Evolutionary conservation across 2,329 filamentous ascomycete species (phyloP).

Genomic region (Cryphonectria naterciae): DNA sequence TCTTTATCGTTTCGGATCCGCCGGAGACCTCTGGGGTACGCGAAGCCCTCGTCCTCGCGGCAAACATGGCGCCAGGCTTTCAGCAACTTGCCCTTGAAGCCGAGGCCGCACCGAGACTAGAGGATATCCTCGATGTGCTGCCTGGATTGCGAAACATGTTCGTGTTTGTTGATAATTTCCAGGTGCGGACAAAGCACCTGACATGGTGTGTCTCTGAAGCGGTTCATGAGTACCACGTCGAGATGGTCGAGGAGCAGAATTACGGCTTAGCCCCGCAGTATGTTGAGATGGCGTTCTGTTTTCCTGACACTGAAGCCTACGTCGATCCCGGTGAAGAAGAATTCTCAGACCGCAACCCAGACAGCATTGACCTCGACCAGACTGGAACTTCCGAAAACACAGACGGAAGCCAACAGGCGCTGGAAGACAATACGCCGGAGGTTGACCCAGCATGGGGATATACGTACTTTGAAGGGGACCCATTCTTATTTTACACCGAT

Average conservation of each 20-base stretch:
- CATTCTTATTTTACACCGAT: background rate
- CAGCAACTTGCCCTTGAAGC: background rate
- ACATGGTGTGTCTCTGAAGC: slow-evolving; percentile 41
- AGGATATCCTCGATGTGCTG: slow-evolving; percentile 8
- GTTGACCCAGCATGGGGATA: background rate
- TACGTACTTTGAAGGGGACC: background rate
- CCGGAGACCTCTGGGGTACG: background rate
- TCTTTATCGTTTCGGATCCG: slow-evolving; percentile 33
- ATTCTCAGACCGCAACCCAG: slow-evolving; percentile 23
- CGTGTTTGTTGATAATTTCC: background rate
- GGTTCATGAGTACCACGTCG: slow-evolving; percentile 35
- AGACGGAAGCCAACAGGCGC: background rate
- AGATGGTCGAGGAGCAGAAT: slow-evolving; percentile 33
- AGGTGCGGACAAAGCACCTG: slow-evolving; percentile 18
- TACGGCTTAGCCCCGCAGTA: slow-evolving; percentile 28
- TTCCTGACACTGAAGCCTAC: slow-evolving; percentile 40
- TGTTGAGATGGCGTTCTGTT: slow-evolving; percentile 36
- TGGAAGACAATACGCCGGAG: background rate
- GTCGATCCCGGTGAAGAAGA: slow-evolving; percentile 37
- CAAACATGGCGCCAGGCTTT: background rate
- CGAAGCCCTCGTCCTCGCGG: background rate
- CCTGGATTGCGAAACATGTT: slow-evolving; percentile 15
- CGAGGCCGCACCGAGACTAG: background rate
- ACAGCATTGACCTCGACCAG: background rate
- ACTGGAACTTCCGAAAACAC: background rate